Base-by-base conservation (phyloP, 2,329 filamentous ascomycete species). In the Clonostachys sp. region DNA sequence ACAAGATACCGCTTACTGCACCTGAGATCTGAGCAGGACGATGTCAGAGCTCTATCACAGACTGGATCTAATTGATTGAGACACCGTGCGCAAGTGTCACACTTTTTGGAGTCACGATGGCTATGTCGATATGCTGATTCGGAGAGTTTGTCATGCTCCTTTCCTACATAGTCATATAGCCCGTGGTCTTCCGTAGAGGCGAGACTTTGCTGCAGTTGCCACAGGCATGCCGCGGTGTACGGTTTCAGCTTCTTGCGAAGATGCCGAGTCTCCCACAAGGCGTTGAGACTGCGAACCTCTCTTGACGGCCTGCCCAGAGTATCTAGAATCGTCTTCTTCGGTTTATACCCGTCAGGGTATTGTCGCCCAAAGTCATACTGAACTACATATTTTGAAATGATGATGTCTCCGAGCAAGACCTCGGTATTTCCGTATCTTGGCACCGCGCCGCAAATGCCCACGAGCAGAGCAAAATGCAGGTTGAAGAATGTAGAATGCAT, bases 281-380 rank as follows among this genome's bases (percentile, higher is more conserved):
- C 56, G 52, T 49, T 54, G 53, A 45, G 48, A 53, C 45, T 40
- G 1, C 53, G 50, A 38, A 61, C 49, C n/a, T 58, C 53, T 2
- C 33, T 17, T 13, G 50, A 53, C 0, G 55, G 50, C 16, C 57
- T 49, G 1, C 55, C 51, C 1, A 57, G 41, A 1, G 39, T 48
- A 16, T 59, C 55, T 1, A 51, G 30, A 13, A 55, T 24, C 0
- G 50, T 54, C 14, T 57, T 51, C 40, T 60, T 60, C 12, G 45
- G 45, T 17, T 51, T 24, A 17, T 61, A 62, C 3, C 47, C 20
- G 30, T 52, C 51, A 1, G 57, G 51, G 6, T 48, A 45, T 35
- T 50, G 57, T 18, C 56, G 51, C 2, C 60, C 62, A 40, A 61
- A 52, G 41, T 65, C 63, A 45, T 57, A 61, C 45, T 65, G 57